Evolutionary conservation across 1,284 basidiomycete species (phyloP).

Genomic region (Rhodotorula sp.): DNA sequence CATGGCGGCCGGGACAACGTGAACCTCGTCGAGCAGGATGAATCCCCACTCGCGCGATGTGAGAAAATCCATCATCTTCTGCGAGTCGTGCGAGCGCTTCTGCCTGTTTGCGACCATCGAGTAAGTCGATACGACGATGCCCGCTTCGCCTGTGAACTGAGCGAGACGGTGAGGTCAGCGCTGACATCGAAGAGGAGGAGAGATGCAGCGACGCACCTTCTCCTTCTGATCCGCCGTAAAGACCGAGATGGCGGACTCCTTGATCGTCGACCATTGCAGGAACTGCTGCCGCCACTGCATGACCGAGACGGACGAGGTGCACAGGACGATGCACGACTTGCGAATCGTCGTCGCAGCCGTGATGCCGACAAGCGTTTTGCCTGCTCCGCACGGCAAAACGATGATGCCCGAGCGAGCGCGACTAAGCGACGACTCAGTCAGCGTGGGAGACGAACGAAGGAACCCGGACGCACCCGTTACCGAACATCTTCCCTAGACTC

Average conservation of each 20-base stretch:
- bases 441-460: not conserved
- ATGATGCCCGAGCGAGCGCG: slow-evolving; percentile 97
- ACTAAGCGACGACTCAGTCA: slow-evolving; percentile 51
- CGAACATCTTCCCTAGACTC: slow-evolving; percentile 96
- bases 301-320: slow-evolving; percentile 93
- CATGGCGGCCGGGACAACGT: slow-evolving; percentile 96
- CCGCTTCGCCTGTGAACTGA: slow-evolving; percentile 87
- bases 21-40: slow-evolving; percentile 91
- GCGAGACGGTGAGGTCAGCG: not conserved
- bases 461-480: slow-evolving; percentile 69
- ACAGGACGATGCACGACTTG: slow-evolving; percentile 96
- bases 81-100: slow-evolving; percentile 91
- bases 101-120: slow-evolving; percentile 98
- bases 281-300: slow-evolving; percentile 99
- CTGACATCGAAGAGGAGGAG: no score
- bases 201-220: slow-evolving; percentile 59
- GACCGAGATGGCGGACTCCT: slow-evolving; percentile 88
- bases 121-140: slow-evolving; percentile 95
- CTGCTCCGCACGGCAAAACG: slow-evolving; percentile 95
- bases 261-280: slow-evolving; percentile 94
- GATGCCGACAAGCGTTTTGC: slow-evolving; percentile 97
- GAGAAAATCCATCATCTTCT: slow-evolving; percentile 98
- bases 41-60: slow-evolving; percentile 95
- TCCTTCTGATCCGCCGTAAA: slow-evolving; percentile 97
- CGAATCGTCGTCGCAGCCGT: slow-evolving; percentile 99